phyloP scores from a whole-genome alignment of 1,139 yeast genomes.

The Blastobotrys capitulatus region DNA sequence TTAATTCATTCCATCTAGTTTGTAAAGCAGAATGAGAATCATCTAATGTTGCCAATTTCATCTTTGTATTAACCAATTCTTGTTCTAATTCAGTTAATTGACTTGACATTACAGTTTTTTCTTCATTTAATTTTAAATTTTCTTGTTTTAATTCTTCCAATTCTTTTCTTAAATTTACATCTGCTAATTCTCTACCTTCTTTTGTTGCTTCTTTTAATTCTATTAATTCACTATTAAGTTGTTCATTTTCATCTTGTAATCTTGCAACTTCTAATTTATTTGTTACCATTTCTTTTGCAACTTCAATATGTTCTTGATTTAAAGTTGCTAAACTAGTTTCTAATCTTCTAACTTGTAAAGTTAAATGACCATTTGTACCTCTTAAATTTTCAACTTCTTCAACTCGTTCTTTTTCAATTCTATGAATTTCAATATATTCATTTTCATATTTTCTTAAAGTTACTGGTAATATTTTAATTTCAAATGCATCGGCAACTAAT shows the following conservation, averaged over 20 bases:
- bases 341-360: conserved; percentile 66
- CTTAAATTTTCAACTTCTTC: conserved; percentile 65
- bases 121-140: conserved; percentile 32
- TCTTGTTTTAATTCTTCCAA: conserved; percentile 51
- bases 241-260: conserved; percentile 57
- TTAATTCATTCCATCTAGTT: conserved; percentile 27
- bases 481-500: conserved; percentile 75
- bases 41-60: conserved; percentile 23
- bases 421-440: conserved; percentile 71
- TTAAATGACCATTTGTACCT: conserved; percentile 62
- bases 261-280: conserved; percentile 61
- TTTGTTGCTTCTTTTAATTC: conserved; percentile 40
- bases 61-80: conserved; percentile 29
- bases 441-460: conserved; percentile 60
- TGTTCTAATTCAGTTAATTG: conserved; percentile 32
- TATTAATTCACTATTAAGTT: conserved; percentile 48
- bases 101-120: conserved; percentile 30
- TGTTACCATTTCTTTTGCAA: conserved; percentile 68
- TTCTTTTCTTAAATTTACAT: conserved; percentile 30
- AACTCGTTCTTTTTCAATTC: conserved; percentile 59
- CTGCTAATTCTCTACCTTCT: conserved; percentile 17
- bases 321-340: conserved; percentile 64
- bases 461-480: conserved; percentile 64
- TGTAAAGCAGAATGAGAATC: conserved; percentile 25
- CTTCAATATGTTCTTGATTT: conserved; percentile 72